Conservation (phyloP, 2,329 filamentous ascomycete genomes). For the Claviceps sp. region DNA sequence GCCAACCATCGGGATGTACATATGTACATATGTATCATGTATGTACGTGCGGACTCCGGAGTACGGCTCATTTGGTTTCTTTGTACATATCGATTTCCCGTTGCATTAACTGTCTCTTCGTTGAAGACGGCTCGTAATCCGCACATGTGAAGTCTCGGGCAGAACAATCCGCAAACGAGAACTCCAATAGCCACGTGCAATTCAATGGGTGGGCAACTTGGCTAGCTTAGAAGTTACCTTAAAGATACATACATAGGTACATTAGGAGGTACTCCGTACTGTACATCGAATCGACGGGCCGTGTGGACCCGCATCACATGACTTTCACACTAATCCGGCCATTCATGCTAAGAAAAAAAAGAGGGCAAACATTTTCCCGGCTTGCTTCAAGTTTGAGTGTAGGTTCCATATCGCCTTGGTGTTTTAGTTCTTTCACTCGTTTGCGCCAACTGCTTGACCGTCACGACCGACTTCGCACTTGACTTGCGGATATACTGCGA, state of each 20-base stretch:
- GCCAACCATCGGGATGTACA: too few species aligned
- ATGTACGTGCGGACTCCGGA: too few species aligned
- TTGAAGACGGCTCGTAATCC: too few species aligned
- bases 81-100: too few species aligned
- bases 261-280: not conserved
- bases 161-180: not conserved
- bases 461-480: slow-evolving; percentile 1
- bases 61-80: too few species aligned
- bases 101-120: too few species aligned
- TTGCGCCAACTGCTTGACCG: slow-evolving; percentile 1
- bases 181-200: not conserved
- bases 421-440: too few species aligned
- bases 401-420: not conserved
- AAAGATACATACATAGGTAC: not conserved
- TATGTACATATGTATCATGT: too few species aligned
- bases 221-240: not conserved
- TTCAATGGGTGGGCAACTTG: not conserved
- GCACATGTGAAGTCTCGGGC: not conserved
- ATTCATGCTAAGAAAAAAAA: not conserved
- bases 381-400: not conserved
- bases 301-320: slow-evolving; percentile 1
- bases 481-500: not conserved
- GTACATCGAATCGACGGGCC: not conserved
- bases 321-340: not conserved
- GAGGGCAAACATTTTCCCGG: not conserved